Evolutionary conservation across 495 filamentous ascomycete species (phyloP).

Genomic region (Aspergillus carlsbadensis): DNA sequence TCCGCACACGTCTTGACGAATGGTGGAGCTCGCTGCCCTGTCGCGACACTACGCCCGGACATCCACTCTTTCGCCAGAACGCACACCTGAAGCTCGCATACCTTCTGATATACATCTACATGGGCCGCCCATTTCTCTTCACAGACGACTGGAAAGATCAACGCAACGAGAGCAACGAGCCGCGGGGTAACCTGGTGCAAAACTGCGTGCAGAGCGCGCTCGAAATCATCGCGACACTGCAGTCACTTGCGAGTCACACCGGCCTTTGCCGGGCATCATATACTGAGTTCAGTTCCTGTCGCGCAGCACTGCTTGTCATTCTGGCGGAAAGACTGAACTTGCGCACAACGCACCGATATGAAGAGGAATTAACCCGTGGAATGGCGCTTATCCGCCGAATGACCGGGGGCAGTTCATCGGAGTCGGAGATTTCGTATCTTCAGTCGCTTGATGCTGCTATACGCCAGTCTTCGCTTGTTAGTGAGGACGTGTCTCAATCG

Average conservation of each 20-base stretch:
- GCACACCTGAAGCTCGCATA: not conserved
- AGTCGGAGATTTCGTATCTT: not conserved
- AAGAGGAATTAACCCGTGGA: not conserved
- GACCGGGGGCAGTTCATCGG: not conserved
- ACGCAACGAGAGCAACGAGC: not conserved
- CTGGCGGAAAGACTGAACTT: not conserved
- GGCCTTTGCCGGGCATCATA: constrained; percentile 36
- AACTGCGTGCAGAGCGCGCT: constrained; percentile 28
- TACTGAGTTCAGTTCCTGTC: constrained; percentile 36
- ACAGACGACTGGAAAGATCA: not conserved
- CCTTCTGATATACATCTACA: not conserved
- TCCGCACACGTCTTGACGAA: not conserved
- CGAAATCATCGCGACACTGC: constrained; percentile 22
- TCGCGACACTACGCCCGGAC: not conserved
- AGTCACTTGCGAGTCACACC: constrained; percentile 19
- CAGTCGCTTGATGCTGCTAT: not conserved
- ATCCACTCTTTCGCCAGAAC: not conserved
- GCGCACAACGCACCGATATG: not conserved
- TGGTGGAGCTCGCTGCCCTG: not conserved
- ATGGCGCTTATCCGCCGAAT: not conserved
- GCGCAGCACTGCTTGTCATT: constrained; percentile 31
- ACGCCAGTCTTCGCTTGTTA: not conserved
- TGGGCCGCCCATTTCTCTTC: not conserved
- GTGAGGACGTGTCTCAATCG: not conserved
- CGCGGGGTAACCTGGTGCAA: constrained; percentile 17